A percentile compares a stretch with the other conserved stretches of the same genome.
Evolutionary conservation across 148 eudicot species (phyloP).

Genomic region (Rhododendron vialii): DNA sequence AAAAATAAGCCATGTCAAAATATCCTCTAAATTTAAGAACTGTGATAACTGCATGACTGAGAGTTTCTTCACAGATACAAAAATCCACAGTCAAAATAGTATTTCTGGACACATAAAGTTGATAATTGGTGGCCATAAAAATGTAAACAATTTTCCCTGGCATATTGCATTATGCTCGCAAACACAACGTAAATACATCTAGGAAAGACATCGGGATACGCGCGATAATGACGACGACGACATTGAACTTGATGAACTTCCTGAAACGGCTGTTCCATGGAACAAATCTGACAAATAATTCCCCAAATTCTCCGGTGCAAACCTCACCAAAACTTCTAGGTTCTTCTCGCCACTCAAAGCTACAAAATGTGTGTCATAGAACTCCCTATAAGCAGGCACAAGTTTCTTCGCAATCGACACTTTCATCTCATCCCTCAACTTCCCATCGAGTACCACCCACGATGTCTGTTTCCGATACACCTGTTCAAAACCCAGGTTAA

Average conservation of each 20-base stretch:
- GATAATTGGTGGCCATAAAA: neutral
- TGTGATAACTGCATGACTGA: neutral
- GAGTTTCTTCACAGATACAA: neutral
- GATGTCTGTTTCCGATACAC: constrained; percentile 23
- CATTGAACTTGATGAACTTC: neutral
- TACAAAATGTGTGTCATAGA: constrained; percentile 18
- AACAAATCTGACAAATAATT: constrained; percentile 38
- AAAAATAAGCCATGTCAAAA: neutral
- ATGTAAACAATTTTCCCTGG: neutral
- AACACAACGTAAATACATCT: neutral
- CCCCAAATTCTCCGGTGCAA: constrained; percentile 28
- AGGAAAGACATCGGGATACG: neutral
- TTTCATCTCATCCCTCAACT: constrained; percentile 31
- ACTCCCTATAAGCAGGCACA: constrained; percentile 23
- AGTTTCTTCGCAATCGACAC: constrained; percentile 27
- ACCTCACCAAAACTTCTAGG: constrained; percentile 20
- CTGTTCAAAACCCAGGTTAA: constrained; percentile 23
- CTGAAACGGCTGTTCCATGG: constrained; percentile 2
- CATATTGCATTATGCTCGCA: too few relatives aligned
- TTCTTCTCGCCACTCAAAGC: constrained; percentile 13
- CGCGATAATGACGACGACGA: neutral
- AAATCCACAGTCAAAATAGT: neutral
- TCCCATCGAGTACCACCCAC: constrained; percentile 26
- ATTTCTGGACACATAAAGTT: neutral
- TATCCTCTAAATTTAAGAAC: neutral